Evolutionary conservation across 305 asterid genomes (phyloP), one percentile per base, ranked within the genome.

Genomic region (Fraxinus nigra): DNA sequence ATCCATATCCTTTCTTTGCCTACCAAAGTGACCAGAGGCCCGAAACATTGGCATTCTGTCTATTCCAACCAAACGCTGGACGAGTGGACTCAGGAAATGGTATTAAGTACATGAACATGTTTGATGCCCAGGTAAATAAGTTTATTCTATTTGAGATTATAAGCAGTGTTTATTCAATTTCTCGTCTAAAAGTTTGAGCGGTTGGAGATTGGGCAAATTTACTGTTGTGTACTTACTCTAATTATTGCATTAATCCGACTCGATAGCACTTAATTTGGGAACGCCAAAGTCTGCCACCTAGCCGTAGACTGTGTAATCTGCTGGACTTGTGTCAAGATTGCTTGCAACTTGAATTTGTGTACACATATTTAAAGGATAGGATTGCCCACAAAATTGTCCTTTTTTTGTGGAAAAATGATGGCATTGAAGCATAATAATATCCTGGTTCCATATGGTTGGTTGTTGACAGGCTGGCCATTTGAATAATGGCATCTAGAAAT

Each of bases 61-160:
- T 95, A 86, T 95, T 95, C 93, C 98, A 92, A 86, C 97, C 98
- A 5, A 95, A 95, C 56, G 92, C 95, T 2, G 99, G 99, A 13
- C 92, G 99, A 56, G 85, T 85, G 2, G 99, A 95, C 85, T 54
- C 97, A 1, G 87, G 90, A 70, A 85, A 85, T 9, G 93, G 98
- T 78, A 94, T 92, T 79, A 94, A 91, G 86, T 95, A 95, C 90
- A 92, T 92, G 98, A 95, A 95, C 97, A 95, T 95, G 99, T 95
- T 94, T 81, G 99, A 95, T 85, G 99, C 99, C 10, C 99, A 95
- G 98, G 99, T 95, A 81, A 83, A 83, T 79, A 77, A 74, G 51
- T 67, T 77, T 24, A 7, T 2, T 24, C 6, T 11, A 3, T 46
- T 46, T 43, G 56, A 3, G n/a, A 8, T 40, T 40, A 46, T 46